Percentiles rank a stretch among this genome's conserved stretches.
phyloP scores from a whole-genome alignment of 768 basidiomycete species.

The Tricholoma sp. region DNA sequence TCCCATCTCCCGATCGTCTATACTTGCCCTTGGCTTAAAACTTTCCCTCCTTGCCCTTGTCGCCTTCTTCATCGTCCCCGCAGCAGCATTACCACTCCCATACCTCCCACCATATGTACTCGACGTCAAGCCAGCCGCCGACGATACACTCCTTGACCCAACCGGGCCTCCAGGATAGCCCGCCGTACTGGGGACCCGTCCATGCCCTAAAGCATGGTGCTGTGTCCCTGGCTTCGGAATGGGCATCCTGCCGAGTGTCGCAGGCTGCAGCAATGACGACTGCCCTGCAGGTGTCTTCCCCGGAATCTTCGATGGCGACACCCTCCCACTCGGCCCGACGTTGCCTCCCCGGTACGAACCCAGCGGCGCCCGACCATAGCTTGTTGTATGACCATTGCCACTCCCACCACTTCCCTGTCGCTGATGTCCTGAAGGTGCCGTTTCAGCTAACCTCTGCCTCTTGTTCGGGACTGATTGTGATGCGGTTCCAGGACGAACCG shows the following conservation, averaged over 20 bases:
- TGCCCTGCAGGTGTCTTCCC: conserved; percentile 29
- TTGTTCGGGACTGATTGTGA: conserved; percentile 56
- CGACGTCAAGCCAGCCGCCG: conserved; percentile 15
- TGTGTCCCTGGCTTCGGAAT: conserved; percentile 46
- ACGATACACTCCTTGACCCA: conserved; percentile 14
- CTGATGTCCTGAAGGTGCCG: conserved; percentile 13
- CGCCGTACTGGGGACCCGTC: conserved; percentile 37
- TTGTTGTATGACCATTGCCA: conserved; percentile 15
- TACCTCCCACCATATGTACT: conserved; percentile 25
- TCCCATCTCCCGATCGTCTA: conserved; percentile 40
- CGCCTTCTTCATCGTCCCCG: conserved; percentile 40
- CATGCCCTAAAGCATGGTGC: conserved; percentile 54
- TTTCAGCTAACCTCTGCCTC: conserved; percentile 51
- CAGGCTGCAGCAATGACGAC: conserved; percentile 33
- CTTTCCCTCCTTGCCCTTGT: conserved; percentile 63
- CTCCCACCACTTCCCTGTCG: conserved; percentile 17
- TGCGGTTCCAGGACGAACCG: conserved; percentile 48
- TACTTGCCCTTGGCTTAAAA: conserved; percentile 76
- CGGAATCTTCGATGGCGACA: conserved; percentile 50
- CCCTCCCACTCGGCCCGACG: conserved; percentile 21
- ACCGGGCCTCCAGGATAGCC: conserved; percentile 16
- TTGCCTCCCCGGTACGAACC: conserved; percentile 37
- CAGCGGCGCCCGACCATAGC: conserved; percentile 32
- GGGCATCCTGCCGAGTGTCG: conserved; percentile 36
- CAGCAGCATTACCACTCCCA: conserved; percentile 15